Base-by-base conservation (phyloP, 345 rosid species). In the Lepidium sativum region DNA sequence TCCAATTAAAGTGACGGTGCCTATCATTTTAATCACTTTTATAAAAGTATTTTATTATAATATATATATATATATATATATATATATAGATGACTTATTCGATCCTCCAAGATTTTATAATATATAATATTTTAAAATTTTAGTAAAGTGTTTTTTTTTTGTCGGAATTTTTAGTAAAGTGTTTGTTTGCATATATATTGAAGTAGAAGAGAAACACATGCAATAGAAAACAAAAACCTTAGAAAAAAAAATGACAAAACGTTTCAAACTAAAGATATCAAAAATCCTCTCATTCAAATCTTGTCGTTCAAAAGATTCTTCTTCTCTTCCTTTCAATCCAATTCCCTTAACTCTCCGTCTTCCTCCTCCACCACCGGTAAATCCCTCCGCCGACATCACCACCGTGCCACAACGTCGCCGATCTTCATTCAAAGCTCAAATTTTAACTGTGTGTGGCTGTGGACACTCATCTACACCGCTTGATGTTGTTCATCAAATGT, bases 221-320 rank as follows among this genome's bases (percentile, higher is more conserved):
- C 43, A 31, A 68, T 13, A 63, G 44, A 6, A 65, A 13, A 60
- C 13, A 29, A 3, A 27, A 38, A 2, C 13, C 13, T 31, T 9
- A 9, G 6, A 12, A 9, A 54, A n/a, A n/a, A 51, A 70, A 32
- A 89, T 85, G 97, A 85, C 85, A 29, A 86, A 82, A 67, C 85
- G 84, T 65, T 76, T 83, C 77, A 85, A 76, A 84, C 47, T 87
- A 45, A 82, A 80, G 51, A 59, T 90, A n/a, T 74, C 81, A 56
- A 64, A 62, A 69, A 49, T 75, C 81, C 69, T 79, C 51, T 79
- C 80, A 2, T 80, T 83, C 60, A 74, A 71, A 51, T 80, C 79
- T 60, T 91, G 96, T 84, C 84, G 92, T 61, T 82, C 87, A 35
- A 81, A 84, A 43, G 76, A 81, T 78, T 74, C 80, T 0, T 71